Conservation (phyloP, 2,329 filamentous ascomycete genomes). For the Apiospora kogelbergensis region DNA sequence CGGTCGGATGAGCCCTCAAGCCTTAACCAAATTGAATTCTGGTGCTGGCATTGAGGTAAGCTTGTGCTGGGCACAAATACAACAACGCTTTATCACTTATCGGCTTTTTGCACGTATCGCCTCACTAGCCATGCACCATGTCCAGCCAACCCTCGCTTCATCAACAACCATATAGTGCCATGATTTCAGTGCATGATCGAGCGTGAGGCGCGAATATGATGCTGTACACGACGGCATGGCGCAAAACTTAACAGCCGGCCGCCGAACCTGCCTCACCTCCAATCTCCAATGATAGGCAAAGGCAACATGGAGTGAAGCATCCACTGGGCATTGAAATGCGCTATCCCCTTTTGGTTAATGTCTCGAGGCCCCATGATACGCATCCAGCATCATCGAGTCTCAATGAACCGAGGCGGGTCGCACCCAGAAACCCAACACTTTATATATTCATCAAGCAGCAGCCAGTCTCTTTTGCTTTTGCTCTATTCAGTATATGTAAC, state of each 20-base stretch:
- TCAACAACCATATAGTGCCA: not conserved
- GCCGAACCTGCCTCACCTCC: not conserved
- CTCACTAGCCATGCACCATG: not conserved
- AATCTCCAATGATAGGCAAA: not conserved
- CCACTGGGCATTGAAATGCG: not conserved
- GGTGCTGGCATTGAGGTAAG: not conserved
- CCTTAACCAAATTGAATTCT: not conserved
- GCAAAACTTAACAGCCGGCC: not conserved
- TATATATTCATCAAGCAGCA: not conserved
- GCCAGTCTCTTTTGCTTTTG: not conserved
- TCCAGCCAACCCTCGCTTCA: not conserved
- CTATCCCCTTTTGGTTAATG: not conserved
- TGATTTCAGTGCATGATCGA: not conserved
- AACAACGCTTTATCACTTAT: not conserved
- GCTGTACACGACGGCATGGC: not conserved
- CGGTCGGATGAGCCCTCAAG: too few relatives aligned
- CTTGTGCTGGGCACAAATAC: not conserved
- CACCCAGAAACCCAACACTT: not conserved
- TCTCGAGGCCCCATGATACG: not conserved
- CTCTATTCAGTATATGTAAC: not conserved
- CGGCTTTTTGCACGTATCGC: not conserved
- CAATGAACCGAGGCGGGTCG: not conserved
- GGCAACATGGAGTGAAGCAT: not conserved
- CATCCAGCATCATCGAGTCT: conserved; percentile 3
- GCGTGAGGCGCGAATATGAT: not conserved